phyloP scores from a whole-genome alignment of 1,284 basidiomycete species.

The Pulchroboletus neoregius region DNA sequence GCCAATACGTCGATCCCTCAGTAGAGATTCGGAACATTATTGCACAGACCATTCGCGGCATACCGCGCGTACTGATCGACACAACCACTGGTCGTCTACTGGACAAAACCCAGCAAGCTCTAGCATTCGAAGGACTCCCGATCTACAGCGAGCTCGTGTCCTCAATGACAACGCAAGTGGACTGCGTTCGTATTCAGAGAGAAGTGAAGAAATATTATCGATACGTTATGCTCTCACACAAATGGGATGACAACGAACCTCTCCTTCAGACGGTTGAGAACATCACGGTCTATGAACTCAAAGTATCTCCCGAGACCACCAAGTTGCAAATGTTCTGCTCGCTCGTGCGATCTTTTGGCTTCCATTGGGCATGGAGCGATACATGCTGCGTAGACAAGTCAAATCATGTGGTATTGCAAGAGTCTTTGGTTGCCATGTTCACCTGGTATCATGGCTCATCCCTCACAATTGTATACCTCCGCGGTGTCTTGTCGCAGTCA shows the following conservation, averaged over 20 bases:
- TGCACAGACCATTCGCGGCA: neutral
- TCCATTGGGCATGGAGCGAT: conserved; percentile 15
- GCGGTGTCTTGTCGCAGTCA: neutral
- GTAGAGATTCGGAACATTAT: neutral
- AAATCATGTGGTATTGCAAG: conserved; percentile 5
- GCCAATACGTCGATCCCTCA: conserved; percentile 1
- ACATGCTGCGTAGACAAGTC: conserved; percentile 13
- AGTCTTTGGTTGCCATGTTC: conserved; percentile 16
- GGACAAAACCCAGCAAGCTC: conserved; percentile 4
- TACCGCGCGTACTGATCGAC: conserved; percentile 13
- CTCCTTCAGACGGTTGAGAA: conserved; percentile 5
- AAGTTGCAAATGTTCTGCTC: conserved; percentile 10
- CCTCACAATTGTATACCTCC: conserved; percentile 8
- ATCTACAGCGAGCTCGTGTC: conserved; percentile 8
- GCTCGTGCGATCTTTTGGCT: neutral
- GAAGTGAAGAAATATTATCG: conserved; percentile 12
- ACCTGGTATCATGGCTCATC: conserved; percentile 11
- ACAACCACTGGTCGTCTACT: conserved; percentile 1
- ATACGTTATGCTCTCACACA: conserved; percentile 21
- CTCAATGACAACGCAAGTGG: conserved; percentile 14
- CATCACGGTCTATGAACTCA: conserved; percentile 5
- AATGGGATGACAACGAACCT: conserved; percentile 11
- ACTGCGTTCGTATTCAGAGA: conserved; percentile 2
- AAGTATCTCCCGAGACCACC: neutral
- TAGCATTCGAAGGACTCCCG: conserved; percentile 3